Conservation (phyloP, 176 grass and related monocot genomes). For the Hyparrhenia diplandra region DNA sequence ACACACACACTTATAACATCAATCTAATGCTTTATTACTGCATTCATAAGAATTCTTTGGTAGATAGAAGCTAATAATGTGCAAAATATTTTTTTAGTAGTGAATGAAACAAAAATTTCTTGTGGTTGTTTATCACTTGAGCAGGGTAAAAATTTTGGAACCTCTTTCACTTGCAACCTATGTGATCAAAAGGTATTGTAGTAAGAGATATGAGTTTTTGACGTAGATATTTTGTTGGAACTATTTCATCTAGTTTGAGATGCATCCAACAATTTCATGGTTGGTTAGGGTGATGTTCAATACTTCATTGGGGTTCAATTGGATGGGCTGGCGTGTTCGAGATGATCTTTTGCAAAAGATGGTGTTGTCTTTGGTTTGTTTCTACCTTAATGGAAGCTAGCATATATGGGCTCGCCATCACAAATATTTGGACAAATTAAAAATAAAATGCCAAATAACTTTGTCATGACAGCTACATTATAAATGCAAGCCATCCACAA, state of each 20-base stretch:
- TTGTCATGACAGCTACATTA: background rate
- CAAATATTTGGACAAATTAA: background rate
- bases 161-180: conserved; percentile 98
- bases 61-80: background rate
- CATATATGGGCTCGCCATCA: background rate
- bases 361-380: conserved; percentile 55
- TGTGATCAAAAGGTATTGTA: conserved; percentile 89
- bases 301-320: conserved; percentile 99
- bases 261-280: conserved; percentile 16
- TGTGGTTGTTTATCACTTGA: conserved; percentile 15
- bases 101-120: conserved; percentile 4
- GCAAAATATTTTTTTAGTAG: background rate
- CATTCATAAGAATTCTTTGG: too few relatives aligned
- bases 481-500: background rate
- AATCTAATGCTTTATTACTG: too few relatives aligned
- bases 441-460: background rate
- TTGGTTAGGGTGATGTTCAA: conserved; percentile 87
- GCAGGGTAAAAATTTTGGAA: conserved; percentile 96
- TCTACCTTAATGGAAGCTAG: conserved; percentile 8
- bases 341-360: conserved; percentile 73
- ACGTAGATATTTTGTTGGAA: conserved; percentile 6
- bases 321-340: conserved; percentile 73
- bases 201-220: background rate
- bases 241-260: conserved; percentile 27
- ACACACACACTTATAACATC: background rate